Conservation (phyloP, 306 rosid species). For the Cucumis hystrix region DNA sequence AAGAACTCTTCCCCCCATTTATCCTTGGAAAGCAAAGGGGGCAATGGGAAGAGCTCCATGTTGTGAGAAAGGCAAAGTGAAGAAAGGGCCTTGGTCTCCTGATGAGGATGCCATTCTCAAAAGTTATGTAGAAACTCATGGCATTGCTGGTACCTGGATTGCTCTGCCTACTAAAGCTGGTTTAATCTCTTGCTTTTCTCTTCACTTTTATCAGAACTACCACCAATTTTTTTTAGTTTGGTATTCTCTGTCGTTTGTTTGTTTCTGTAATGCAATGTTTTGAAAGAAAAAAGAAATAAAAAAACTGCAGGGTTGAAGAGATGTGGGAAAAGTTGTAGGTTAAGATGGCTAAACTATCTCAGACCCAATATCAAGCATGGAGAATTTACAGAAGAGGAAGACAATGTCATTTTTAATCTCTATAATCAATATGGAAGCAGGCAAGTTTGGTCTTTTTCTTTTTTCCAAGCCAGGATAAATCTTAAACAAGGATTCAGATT, state of each 20-base stretch:
- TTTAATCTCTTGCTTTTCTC: constrained; percentile 11
- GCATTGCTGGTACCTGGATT: constrained; percentile 75
- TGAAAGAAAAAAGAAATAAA: too few species aligned
- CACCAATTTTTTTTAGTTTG: not conserved
- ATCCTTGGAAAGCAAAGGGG: not conserved
- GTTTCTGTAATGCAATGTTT: not conserved
- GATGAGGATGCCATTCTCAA: constrained; percentile 78
- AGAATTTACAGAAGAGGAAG: constrained; percentile 74
- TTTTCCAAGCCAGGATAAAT: not conserved
- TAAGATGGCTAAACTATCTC: constrained; percentile 81
- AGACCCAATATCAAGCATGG: constrained; percentile 89
- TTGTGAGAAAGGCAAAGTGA: constrained; percentile 79
- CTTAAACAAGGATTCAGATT: not conserved
- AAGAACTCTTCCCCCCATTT: not conserved
- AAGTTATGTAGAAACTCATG: constrained; percentile 44
- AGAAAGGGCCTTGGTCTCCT: constrained; percentile 91
- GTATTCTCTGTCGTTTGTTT: not conserved
- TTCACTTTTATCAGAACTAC: not conserved
- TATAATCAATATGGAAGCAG: constrained; percentile 68
- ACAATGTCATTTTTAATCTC: constrained; percentile 46
- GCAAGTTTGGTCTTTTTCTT: constrained; percentile 11
- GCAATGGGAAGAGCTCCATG: constrained; percentile 93
- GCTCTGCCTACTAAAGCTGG: constrained; percentile 81
- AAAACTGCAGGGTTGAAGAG: constrained; percentile 46
- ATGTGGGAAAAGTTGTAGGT: constrained; percentile 89